Conservation (phyloP, 495 filamentous ascomycete genomes). For the Aspergillus affinis region DNA sequence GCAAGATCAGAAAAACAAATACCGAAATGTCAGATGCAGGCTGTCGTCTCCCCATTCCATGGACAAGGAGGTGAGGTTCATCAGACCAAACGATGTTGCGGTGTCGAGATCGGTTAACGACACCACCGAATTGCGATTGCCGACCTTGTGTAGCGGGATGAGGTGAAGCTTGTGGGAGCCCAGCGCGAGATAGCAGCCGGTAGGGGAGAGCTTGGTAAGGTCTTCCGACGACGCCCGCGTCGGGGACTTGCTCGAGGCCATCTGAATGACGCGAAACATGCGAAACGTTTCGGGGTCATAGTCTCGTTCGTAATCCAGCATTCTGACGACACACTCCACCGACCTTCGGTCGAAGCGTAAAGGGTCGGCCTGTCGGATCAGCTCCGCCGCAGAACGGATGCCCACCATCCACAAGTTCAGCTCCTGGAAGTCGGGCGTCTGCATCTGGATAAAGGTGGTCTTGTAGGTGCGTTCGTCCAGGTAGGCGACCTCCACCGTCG, state of each 20-base stretch:
- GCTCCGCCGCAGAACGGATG: conserved; percentile 61
- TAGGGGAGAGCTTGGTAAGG: conserved; percentile 68
- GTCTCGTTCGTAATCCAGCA: conserved; percentile 66
- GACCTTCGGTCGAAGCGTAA: conserved; percentile 59
- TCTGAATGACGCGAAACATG: conserved; percentile 82
- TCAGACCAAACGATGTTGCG: conserved; percentile 65
- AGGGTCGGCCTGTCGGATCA: conserved; percentile 51
- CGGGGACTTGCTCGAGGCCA: conserved; percentile 56
- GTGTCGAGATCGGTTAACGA: conserved; percentile 50
- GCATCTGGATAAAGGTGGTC: conserved; percentile 62
- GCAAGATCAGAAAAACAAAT: conserved; percentile 19
- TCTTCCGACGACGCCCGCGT: conserved; percentile 72
- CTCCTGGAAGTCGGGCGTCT: conserved; percentile 70
- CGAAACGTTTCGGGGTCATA: conserved; percentile 70
- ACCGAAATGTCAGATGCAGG: conserved; percentile 83
- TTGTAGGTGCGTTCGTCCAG: conserved; percentile 70
- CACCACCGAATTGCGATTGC: conserved; percentile 54
- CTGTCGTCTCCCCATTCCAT: conserved; percentile 76
- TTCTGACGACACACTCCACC: conserved; percentile 61
- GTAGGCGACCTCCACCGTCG: conserved; percentile 74
- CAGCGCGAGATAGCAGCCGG: conserved; percentile 80
- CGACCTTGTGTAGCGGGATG: conserved; percentile 66
- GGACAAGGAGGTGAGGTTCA: conserved; percentile 67
- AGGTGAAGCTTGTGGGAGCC: conserved; percentile 81
- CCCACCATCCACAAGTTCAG: conserved; percentile 71